A percentile compares a stretch with the other conserved stretches of the same genome.
phyloP scores from a whole-genome alignment of 2,329 filamentous ascomycete genomes.

The Nemania diffusa region DNA sequence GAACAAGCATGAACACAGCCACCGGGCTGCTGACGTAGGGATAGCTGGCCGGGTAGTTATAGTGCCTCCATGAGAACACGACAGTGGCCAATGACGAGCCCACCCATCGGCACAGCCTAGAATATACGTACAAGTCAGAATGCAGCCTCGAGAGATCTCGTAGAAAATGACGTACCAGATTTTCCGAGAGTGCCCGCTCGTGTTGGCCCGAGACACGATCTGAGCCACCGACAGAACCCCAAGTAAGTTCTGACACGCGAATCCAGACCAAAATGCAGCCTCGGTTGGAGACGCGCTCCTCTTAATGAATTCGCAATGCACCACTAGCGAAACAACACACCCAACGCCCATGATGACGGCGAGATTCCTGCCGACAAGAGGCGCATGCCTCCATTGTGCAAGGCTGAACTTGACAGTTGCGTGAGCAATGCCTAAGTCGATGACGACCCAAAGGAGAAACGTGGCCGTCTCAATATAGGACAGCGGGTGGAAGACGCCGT shows the following conservation, averaged over 20 bases:
- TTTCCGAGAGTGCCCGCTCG: conserved; percentile 7
- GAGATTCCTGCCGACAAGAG: background rate
- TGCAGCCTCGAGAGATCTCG: background rate
- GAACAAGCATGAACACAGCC: conserved; percentile 4
- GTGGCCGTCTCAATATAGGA: conserved; percentile 4
- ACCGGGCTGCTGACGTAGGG: background rate
- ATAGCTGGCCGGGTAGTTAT: conserved; percentile 10
- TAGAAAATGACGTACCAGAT: conserved; percentile 5
- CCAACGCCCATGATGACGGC: background rate
- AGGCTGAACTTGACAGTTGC: conserved; percentile 3
- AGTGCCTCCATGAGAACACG: conserved; percentile 11
- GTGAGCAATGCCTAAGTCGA: conserved; percentile 7
- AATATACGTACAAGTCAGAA: background rate
- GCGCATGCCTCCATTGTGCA: conserved; percentile 7
- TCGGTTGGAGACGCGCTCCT: background rate
- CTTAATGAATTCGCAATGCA: conserved; percentile 8
- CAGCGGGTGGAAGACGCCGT: conserved; percentile 10
- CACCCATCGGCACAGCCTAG: conserved; percentile 10
- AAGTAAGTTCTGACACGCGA: conserved; percentile 10
- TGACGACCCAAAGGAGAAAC: conserved; percentile 2
- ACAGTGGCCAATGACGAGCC: background rate
- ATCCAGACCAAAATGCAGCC: conserved; percentile 10
- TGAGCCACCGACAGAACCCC: background rate
- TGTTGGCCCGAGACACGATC: conserved; percentile 1
- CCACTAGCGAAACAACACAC: background rate